A percentile compares a stretch with the other conserved stretches of the same genome.
Conservation (phyloP, 768 basidiomycete species). For the Agrocybe pediades region DNA sequence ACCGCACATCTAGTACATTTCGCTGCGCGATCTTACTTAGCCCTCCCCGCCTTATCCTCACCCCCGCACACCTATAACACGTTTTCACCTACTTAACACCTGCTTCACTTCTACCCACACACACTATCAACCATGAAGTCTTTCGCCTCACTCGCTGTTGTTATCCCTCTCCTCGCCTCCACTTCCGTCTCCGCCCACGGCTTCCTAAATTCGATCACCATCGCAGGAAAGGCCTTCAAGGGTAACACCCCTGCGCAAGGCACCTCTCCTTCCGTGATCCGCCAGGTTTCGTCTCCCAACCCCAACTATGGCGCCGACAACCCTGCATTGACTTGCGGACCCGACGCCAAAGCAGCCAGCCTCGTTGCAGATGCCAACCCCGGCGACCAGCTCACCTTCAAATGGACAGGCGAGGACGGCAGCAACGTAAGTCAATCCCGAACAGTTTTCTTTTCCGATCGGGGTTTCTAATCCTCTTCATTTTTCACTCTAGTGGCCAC, state of each 20-base stretch:
- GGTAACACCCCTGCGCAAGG: conserved; percentile 33
- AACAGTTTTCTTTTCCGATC: conserved; percentile 2
- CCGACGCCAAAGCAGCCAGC: conserved; percentile 47
- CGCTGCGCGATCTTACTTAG: conserved; percentile 20
- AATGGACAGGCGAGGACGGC: conserved; percentile 54
- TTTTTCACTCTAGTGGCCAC: conserved; percentile 37
- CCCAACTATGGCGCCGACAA: conserved; percentile 60
- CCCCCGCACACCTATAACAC: too few relatives aligned
- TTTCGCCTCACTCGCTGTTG: conserved; percentile 6
- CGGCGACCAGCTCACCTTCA: conserved; percentile 53
- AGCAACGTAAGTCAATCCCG: conserved; percentile 29
- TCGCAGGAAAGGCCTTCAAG: conserved; percentile 38
- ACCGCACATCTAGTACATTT: conserved; percentile 6
- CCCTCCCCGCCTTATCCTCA: too few relatives aligned
- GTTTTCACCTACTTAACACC: background rate
- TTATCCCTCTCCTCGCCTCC: conserved; percentile 35
- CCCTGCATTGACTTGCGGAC: conserved; percentile 60
- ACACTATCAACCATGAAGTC: conserved; percentile 11
- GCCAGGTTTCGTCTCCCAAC: conserved; percentile 35
- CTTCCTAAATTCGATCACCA: conserved; percentile 37
- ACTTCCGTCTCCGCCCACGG: conserved; percentile 48
- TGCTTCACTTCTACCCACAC: conserved; percentile 2
- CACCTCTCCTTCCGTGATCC: conserved; percentile 34
- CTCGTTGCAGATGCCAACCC: conserved; percentile 59
- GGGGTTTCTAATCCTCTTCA: background rate